phyloP scores from a whole-genome alignment of 306 rosid species.

The Sicyos baderoa region DNA sequence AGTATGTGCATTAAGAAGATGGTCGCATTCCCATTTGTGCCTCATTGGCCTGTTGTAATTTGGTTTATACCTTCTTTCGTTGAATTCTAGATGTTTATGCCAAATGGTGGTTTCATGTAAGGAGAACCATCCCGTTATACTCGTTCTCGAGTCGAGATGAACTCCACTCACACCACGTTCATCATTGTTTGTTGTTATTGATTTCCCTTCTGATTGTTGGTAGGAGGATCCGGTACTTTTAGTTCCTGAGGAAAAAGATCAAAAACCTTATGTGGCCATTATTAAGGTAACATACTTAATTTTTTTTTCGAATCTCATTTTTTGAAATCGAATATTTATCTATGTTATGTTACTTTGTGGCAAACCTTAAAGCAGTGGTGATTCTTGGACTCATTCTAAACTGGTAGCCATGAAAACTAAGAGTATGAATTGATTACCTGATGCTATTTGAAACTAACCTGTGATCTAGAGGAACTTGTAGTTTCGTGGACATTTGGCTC shows the following conservation, averaged over 20 bases:
- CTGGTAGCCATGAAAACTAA: constrained; percentile 9
- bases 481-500: constrained; percentile 5
- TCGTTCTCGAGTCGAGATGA: not conserved
- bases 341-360: not conserved
- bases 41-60: constrained; percentile 1
- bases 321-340: not conserved
- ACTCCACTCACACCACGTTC: not conserved
- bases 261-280: constrained; percentile 90
- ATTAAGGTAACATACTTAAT: constrained; percentile 47
- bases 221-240: constrained; percentile 98
- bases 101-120: not conserved
- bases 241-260: constrained; percentile 47
- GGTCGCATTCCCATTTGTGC: not conserved
- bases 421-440: not conserved
- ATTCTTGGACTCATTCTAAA: not conserved
- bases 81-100: constrained; percentile 9
- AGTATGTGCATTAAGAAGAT: not conserved
- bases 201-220: constrained; percentile 13
- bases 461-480: not conserved
- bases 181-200: not conserved
- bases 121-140: not conserved
- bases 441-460: not conserved
- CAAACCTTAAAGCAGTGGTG: not conserved
- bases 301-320: no score
- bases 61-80: not conserved